Evolutionary conservation across 805 yeast genomes (phyloP).

Genomic region (Candida ulmi): DNA sequence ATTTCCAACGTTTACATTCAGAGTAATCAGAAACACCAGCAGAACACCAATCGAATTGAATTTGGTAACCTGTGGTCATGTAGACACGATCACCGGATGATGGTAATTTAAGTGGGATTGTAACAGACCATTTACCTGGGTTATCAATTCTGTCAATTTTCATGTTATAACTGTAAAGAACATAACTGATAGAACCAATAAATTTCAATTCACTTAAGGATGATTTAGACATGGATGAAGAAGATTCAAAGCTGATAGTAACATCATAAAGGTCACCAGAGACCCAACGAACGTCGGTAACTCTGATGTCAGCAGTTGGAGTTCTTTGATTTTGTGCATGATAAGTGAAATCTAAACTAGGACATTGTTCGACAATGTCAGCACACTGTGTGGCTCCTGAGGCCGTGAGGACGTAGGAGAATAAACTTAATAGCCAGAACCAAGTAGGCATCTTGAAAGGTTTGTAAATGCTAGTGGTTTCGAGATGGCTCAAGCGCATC

Average conservation of each 20-base stretch:
- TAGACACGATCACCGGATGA: slow-evolving; percentile 4
- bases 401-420: background rate
- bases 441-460: too few relatives aligned
- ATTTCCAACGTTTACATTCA: slow-evolving; percentile 17
- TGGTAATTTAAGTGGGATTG: slow-evolving; percentile 1
- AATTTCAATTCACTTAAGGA: slow-evolving; percentile 16
- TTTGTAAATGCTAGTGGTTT: too few relatives aligned
- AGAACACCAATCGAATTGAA: slow-evolving; percentile 22
- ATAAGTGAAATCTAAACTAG: slow-evolving; percentile 9
- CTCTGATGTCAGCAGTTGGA: slow-evolving; percentile 10
- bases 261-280: slow-evolving; percentile 12
- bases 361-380: slow-evolving; percentile 5
- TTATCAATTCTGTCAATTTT: slow-evolving; percentile 4
- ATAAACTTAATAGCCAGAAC: background rate
- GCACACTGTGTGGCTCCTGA: slow-evolving; percentile 4
- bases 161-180: slow-evolving; percentile 10
- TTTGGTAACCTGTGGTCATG: slow-evolving; percentile 11
- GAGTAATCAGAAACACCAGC: slow-evolving; percentile 17
- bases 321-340: slow-evolving; percentile 7
- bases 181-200: slow-evolving; percentile 8
- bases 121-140: slow-evolving; percentile 10
- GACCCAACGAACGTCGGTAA: slow-evolving; percentile 10
- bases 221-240: slow-evolving; percentile 6
- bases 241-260: slow-evolving; percentile 9
- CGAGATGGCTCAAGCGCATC: too few relatives aligned